Evolutionary conservation across 441 rosid species (phyloP).

Genomic region (Cnidoscolus chayamansa): DNA sequence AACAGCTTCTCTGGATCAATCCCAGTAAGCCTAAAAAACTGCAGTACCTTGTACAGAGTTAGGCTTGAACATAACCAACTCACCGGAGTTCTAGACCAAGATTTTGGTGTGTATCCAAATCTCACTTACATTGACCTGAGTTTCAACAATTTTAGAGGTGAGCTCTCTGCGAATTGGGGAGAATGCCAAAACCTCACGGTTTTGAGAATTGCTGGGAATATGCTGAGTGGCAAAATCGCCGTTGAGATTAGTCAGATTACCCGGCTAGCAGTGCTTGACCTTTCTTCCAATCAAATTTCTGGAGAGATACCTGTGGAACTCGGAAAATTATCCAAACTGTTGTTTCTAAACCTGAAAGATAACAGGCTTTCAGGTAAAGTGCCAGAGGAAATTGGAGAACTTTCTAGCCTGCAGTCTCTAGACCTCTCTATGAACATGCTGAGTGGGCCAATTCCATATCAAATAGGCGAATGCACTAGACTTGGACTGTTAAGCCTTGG

Average conservation of each 20-base stretch:
- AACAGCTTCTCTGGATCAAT: slow-evolving; percentile 37
- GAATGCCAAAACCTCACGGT: slow-evolving; percentile 18
- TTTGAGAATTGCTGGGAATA: slow-evolving; percentile 27
- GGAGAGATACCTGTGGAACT: slow-evolving; percentile 23
- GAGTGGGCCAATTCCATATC: slow-evolving; percentile 28
- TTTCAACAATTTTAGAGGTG: slow-evolving; percentile 29
- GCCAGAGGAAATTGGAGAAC: slow-evolving; percentile 24
- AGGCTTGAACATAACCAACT: slow-evolving; percentile 35
- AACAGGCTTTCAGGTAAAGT: slow-evolving; percentile 32
- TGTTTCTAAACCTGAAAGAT: slow-evolving; percentile 18
- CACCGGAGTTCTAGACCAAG: slow-evolving; percentile 29
- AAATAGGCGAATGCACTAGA: slow-evolving; percentile 24
- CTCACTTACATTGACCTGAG: slow-evolving; percentile 36
- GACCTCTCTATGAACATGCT: slow-evolving; percentile 29
- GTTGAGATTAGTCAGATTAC: slow-evolving; percentile 21
- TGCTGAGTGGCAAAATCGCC: slow-evolving; percentile 22
- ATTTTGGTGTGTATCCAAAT: slow-evolving; percentile 34
- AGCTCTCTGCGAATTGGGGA: slow-evolving; percentile 31
- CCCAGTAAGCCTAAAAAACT: slow-evolving; percentile 33
- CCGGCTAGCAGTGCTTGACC: slow-evolving; percentile 26
- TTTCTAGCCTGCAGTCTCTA: slow-evolving; percentile 9
- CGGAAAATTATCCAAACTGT: slow-evolving; percentile 25
- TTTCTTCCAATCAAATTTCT: slow-evolving; percentile 28
- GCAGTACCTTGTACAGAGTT: slow-evolving; percentile 29
- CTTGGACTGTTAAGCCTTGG: slow-evolving; percentile 22